Evolutionary conservation across 495 filamentous ascomycete genomes (phyloP), one percentile per base, ranked within the genome.

Genomic region (Trichoderma virens): DNA sequence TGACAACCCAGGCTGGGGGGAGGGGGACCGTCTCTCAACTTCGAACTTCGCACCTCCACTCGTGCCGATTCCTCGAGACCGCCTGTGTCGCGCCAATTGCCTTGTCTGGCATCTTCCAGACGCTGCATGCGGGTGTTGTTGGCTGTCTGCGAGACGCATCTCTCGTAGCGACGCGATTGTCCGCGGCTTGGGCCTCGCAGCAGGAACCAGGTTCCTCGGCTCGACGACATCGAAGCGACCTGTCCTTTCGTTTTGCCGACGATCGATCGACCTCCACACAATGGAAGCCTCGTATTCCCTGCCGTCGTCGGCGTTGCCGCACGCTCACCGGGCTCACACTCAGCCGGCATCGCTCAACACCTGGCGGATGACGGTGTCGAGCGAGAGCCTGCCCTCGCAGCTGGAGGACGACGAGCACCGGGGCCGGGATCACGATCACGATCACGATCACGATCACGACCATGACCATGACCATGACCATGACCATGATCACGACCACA

Each of bases 251-350:
- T n/a, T 16, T 9, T n/a, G 45, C 1, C 23, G n/a, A 30, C 51
- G 23, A 30, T 51, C 27, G 59, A 30, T 30, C 16, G 16, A 13
- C 28, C 30, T 25, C 30, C 4, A 34, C 18, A 61, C 25, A 61
- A 82, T 82, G 80, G 75, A 77, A 35, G 76, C 82, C 14, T 76
- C 81, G 1, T 70, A 69, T 7, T 67, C 73, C 41, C 70, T 69
- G 25, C 67, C 65, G 34, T 66, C 28, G 16, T 66, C 68, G 45
- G 67, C 72, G 5, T 66, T 71, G 65, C 69, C 72, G 7, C 75
- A 78, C 64, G 51, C 62, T 7, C 77, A 72, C 1, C 71, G 75
- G 28, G 71, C 74, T 0, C 72, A 78, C 60, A 73, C 78, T 51
- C 69, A 74, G 45, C 39, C 51, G 6, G 1, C 63, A 16, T 59